Conservation (phyloP, 306 rosid genomes). For the Alnus rubra region DNA sequence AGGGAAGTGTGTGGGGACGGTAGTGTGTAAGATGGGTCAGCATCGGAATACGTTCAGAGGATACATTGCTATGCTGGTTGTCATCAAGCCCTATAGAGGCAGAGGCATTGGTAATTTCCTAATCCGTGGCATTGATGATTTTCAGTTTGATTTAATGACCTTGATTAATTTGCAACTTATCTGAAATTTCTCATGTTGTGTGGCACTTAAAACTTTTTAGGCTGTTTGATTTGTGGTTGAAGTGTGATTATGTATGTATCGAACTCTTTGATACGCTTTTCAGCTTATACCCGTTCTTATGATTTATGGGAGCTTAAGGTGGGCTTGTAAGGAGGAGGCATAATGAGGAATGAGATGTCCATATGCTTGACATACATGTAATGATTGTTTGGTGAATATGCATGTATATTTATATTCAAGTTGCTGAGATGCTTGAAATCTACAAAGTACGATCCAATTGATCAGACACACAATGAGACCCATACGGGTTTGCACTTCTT, state of each 20-base stretch:
- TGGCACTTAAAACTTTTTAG: neutral
- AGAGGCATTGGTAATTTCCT: constrained; percentile 71
- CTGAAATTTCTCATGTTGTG: neutral
- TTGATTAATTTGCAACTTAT: neutral
- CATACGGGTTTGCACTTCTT: no score
- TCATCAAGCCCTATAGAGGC: constrained; percentile 86
- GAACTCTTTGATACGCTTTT: neutral
- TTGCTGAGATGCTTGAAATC: neutral
- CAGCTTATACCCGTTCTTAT: neutral
- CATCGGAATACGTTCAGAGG: constrained; percentile 89
- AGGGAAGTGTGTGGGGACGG: constrained; percentile 92
- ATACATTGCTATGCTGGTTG: constrained; percentile 94
- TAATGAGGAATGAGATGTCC: neutral
- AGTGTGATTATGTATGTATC: neutral
- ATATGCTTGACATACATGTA: neutral
- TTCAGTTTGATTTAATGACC: neutral
- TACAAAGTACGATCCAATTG: no score
- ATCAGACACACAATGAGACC: no score
- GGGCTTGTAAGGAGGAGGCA: neutral
- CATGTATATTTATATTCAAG: neutral
- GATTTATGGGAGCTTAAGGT: neutral
- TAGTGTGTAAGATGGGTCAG: constrained; percentile 97
- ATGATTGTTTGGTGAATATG: neutral
- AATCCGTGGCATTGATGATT: neutral
- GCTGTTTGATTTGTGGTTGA: neutral